Base-by-base conservation (phyloP, 768 basidiomycete genomes). In the Tricholomella constricta region DNA sequence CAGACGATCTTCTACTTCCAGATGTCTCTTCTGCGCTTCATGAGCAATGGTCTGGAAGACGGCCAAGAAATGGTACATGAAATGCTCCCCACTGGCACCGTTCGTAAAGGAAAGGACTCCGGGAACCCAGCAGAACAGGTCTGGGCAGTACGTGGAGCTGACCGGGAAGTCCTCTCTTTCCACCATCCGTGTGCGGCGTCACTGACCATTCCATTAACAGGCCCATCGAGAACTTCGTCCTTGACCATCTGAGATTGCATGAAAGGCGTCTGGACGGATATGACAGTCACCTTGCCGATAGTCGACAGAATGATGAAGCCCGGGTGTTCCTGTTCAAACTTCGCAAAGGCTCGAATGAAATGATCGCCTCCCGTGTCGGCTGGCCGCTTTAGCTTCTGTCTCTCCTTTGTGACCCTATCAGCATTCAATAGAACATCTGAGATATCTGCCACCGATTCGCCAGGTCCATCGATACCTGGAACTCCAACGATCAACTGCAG, bases 41-140 rank as follows among this genome's bases (percentile, higher is more conserved):
- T 52, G 15, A 8, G 63, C 60, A 23, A 72, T 68, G 17, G 62
- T 66, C 34, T 63, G 56, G n/a, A n/a, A n/a, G n/a, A n/a, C n/a
- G n/a, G n/a, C n/a, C n/a, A n/a, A n/a, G n/a, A n/a, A n/a, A n/a
- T 75, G 73, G 25, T 55, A 35, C 34, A 58, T 52, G 45, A 67
- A 75, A 43, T 75, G 70, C 4, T 65, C 54, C 1, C 62, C 48
- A 9, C 54, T 64, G 8, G 68, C 66, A 15, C 73, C 71, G 60
- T 75, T 72, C 2, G 67, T 65, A 37, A 65, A 75, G 0, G 68
- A 67, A n/a, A 72, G 43, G 8, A 75, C 22, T 0, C 61, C 64
- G 2, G 72, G 72, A 19, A 70, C 62, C 73, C 71, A 75, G 20
- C 65, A 63, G 8, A 51, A 48, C 7, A 72, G 61, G 8, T 51